Percentiles rank a stretch among this genome's conserved stretches.
Evolutionary conservation across 768 basidiomycete genomes (phyloP).

Genomic region (Leucosporidium scottii): DNA sequence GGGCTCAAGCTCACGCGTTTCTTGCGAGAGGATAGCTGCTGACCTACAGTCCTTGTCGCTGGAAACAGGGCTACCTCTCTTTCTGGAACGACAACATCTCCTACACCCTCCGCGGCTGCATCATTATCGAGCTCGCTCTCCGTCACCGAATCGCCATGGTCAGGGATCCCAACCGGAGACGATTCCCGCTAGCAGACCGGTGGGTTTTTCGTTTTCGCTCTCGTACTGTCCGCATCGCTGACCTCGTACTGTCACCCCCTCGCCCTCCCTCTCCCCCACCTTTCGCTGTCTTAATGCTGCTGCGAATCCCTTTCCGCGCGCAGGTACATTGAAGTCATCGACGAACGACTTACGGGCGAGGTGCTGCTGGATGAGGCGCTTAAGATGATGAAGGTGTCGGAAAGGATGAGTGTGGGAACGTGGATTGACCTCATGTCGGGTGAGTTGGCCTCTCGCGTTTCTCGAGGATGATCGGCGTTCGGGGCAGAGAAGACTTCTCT

Average conservation of each 20-base stretch:
- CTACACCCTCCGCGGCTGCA: slow-evolving; percentile 95
- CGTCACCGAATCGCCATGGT: slow-evolving; percentile 86
- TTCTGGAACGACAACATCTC: slow-evolving; percentile 99
- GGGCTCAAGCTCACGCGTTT: neutral
- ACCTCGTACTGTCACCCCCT: neutral
- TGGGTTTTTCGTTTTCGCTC: neutral
- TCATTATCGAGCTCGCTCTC: slow-evolving; percentile 93
- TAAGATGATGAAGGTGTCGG: slow-evolving; percentile 79
- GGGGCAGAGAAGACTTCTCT: neutral
- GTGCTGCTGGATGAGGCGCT: slow-evolving; percentile 92
- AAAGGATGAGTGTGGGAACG: slow-evolving; percentile 71
- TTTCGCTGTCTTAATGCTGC: neutral
- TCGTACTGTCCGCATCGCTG: neutral
- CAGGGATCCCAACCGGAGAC: slow-evolving; percentile 67
- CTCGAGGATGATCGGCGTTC: neutral
- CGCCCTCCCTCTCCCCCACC: neutral
- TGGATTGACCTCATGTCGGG: slow-evolving; percentile 96
- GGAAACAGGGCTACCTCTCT: slow-evolving; percentile 72
- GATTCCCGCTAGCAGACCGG: slow-evolving; percentile 69
- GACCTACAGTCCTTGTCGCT: neutral
- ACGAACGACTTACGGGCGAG: slow-evolving; percentile 87
- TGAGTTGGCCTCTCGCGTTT: no score
- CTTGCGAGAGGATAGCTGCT: no score
- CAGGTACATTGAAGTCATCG: slow-evolving; percentile 73
- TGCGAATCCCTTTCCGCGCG: neutral